Evolutionary conservation across 2,329 filamentous ascomycete species (phyloP).

Genomic region (Cytospora piceicola): DNA sequence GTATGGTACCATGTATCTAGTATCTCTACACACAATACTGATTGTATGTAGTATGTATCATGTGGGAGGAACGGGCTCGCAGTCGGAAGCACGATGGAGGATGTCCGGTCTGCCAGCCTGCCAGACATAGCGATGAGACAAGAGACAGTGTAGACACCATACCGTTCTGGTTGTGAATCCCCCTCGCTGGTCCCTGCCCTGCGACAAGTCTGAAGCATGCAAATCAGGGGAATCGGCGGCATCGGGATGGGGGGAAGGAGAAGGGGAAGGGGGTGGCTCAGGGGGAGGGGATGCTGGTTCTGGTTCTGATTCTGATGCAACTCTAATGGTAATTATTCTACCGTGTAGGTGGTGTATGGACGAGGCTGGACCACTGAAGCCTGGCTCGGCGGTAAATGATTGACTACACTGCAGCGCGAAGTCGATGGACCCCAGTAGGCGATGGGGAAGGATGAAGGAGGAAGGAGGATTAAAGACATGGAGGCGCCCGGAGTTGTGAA

Average conservation of each 20-base stretch:
- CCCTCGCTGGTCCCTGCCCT: slow-evolving; percentile 45
- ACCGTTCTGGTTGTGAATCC: slow-evolving; percentile 9
- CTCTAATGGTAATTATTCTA: neutral
- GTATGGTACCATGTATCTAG: slow-evolving; percentile 14
- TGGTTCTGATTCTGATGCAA: neutral
- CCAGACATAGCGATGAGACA: neutral
- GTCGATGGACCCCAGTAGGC: too few relatives aligned
- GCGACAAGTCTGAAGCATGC: slow-evolving; percentile 54
- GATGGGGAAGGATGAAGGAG: neutral
- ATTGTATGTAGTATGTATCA: neutral
- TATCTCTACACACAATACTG: neutral
- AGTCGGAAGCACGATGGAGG: too few relatives aligned
- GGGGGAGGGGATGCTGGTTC: too few relatives aligned
- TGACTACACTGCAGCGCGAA: neutral
- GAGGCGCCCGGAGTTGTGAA: slow-evolving; percentile 10
- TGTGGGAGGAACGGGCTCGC: neutral
- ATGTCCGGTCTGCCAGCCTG: neutral
- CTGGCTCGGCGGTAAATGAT: neutral
- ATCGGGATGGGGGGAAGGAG: slow-evolving; percentile 13
- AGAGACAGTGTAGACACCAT: neutral
- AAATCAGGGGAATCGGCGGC: neutral
- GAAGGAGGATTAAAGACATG: neutral
- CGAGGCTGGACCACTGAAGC: neutral
- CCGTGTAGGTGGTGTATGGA: too few relatives aligned
- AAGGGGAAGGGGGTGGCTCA: neutral